A percentile compares a stretch with the other conserved stretches of the same genome.
phyloP scores from a whole-genome alignment of 2,329 filamentous ascomycete genomes.

The Didymosphaeria variabile region DNA sequence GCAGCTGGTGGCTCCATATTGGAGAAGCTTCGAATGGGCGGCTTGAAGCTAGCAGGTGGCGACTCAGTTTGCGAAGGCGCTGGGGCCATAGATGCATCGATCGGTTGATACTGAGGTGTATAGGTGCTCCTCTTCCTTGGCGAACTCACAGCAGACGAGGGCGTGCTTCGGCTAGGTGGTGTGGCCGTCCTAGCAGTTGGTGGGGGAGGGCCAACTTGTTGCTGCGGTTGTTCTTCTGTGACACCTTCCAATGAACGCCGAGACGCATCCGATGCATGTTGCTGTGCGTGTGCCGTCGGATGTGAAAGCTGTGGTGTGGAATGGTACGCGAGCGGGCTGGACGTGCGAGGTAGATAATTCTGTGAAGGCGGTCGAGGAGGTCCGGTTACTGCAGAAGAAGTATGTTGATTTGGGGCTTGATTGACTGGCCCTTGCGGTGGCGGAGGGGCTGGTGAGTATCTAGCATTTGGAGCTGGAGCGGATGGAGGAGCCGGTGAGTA shows the following conservation, averaged over 20 bases:
- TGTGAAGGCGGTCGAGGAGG: slow-evolving; percentile 53
- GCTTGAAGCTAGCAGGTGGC: slow-evolving; percentile 63
- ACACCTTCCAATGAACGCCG: slow-evolving; percentile 44
- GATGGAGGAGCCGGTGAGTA: slow-evolving; percentile 52
- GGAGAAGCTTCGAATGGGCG: slow-evolving; percentile 55
- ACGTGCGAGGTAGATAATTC: slow-evolving; percentile 69
- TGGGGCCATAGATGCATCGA: slow-evolving; percentile 19
- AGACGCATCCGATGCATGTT: slow-evolving; percentile 26
- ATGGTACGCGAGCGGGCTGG: slow-evolving; percentile 69
- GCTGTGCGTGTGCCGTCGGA: slow-evolving; percentile 14
- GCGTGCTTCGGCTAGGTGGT: slow-evolving; percentile 42
- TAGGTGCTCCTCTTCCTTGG: slow-evolving; percentile 51
- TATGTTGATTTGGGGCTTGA: slow-evolving; percentile 49
- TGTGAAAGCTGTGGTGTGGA: slow-evolving; percentile 44
- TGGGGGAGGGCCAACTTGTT: slow-evolving; percentile 28
- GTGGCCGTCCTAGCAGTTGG: slow-evolving; percentile 40
- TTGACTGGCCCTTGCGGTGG: slow-evolving; percentile 27
- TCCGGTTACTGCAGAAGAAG: slow-evolving; percentile 44
- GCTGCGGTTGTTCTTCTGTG: slow-evolving; percentile 39
- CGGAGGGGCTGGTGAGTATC: slow-evolving; percentile 55
- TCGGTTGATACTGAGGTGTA: slow-evolving; percentile 61
- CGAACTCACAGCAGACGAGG: slow-evolving; percentile 49
- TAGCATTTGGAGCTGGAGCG: slow-evolving; percentile 40
- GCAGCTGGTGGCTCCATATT: slow-evolving; percentile 53
- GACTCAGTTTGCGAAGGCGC: slow-evolving; percentile 60